Conservation (phyloP, 2,329 filamentous ascomycete species). For the Phialophora tarda region DNA sequence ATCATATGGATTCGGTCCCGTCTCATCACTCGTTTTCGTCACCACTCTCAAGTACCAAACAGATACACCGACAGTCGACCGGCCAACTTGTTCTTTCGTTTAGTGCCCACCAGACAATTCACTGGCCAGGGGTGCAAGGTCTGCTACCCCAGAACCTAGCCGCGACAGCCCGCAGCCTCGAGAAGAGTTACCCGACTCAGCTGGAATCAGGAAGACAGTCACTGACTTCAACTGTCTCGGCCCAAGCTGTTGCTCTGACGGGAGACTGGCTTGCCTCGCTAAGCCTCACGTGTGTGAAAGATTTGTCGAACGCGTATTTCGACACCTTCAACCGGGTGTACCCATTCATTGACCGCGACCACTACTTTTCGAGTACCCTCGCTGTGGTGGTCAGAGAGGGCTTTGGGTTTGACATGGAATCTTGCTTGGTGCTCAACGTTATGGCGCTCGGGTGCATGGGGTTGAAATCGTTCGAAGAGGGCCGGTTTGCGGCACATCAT, state of each 20-base stretch:
- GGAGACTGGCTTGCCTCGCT: slow-evolving; percentile 54
- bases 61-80: slow-evolving; percentile 1
- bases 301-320: slow-evolving; percentile 61
- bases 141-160: slow-evolving; percentile 53
- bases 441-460: slow-evolving; percentile 60
- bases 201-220: slow-evolving; percentile 55
- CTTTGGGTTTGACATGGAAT: slow-evolving; percentile 56
- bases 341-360: slow-evolving; percentile 59
- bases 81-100: slow-evolving; percentile 46
- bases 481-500: slow-evolving; percentile 50
- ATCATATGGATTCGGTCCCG: slow-evolving; percentile 42
- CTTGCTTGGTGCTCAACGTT: slow-evolving; percentile 58
- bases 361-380: slow-evolving; percentile 59
- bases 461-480: slow-evolving; percentile 56
- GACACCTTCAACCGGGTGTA: slow-evolving; percentile 61
- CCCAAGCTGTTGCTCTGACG: slow-evolving; percentile 10
- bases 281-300: slow-evolving; percentile 56
- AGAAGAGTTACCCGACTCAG: slow-evolving; percentile 57
- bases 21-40: slow-evolving; percentile 42
- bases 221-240: slow-evolving; percentile 44
- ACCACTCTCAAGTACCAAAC: slow-evolving; percentile 47
- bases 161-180: slow-evolving; percentile 46
- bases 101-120: slow-evolving; percentile 58
- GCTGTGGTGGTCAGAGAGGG: slow-evolving; percentile 34
- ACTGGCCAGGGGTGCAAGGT: slow-evolving; percentile 56